Conservation (phyloP, 805 yeast species). For the Kazachstania viticola region DNA sequence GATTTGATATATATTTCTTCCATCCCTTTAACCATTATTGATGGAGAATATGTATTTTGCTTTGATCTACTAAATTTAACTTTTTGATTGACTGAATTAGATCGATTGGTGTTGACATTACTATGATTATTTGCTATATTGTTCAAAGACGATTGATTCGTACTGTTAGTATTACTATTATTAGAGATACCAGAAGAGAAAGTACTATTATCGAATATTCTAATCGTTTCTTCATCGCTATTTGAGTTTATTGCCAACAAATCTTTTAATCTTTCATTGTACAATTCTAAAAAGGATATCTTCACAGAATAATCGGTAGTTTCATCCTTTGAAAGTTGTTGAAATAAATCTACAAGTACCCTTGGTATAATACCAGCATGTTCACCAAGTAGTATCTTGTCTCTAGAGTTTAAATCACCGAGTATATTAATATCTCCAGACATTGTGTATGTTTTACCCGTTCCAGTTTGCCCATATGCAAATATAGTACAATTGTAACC, state of each 20-base stretch:
- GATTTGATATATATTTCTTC: slow-evolving; percentile 39
- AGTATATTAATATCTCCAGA: slow-evolving; percentile 50
- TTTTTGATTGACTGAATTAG: neutral
- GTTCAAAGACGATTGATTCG: neutral
- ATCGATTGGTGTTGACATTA: neutral
- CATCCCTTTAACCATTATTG: slow-evolving; percentile 46
- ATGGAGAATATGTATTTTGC: slow-evolving; percentile 6
- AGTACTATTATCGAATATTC: slow-evolving; percentile 45
- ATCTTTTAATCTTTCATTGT: slow-evolving; percentile 72
- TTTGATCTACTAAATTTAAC: slow-evolving; percentile 19
- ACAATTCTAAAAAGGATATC: slow-evolving; percentile 66
- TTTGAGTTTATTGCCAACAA: slow-evolving; percentile 34
- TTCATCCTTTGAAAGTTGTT: slow-evolving; percentile 29
- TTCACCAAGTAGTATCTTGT: slow-evolving; percentile 24
- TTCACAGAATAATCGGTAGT: slow-evolving; percentile 51
- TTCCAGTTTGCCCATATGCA: slow-evolving; percentile 85
- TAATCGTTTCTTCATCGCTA: slow-evolving; percentile 33
- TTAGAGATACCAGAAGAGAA: too few species aligned
- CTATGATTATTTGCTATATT: slow-evolving; percentile 1
- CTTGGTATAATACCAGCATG: slow-evolving; percentile 58
- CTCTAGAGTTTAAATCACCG: slow-evolving; percentile 21
- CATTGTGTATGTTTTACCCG: slow-evolving; percentile 71
- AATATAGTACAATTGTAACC: slow-evolving; percentile 73
- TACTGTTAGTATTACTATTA: slow-evolving; percentile 1
- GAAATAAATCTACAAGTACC: slow-evolving; percentile 44